A percentile compares a stretch with the other conserved stretches of the same genome.
Conservation (phyloP, 2,329 filamentous ascomycete genomes). For the Madurella mycetomatis region DNA sequence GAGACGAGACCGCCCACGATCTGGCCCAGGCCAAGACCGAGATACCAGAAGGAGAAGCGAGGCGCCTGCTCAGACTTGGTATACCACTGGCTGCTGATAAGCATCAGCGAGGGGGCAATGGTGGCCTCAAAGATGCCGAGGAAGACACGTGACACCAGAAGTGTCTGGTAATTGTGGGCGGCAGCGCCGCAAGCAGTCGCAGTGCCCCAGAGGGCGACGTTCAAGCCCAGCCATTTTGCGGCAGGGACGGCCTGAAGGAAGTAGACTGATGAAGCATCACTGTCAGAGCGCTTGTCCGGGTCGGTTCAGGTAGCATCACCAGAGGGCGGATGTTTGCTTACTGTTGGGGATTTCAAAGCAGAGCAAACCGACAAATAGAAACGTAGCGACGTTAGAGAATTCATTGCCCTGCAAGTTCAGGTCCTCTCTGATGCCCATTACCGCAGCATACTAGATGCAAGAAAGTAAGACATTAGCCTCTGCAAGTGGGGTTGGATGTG, state of each 20-base stretch:
- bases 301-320: no score
- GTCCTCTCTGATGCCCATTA: constrained; percentile 59
- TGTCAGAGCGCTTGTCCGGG: no score
- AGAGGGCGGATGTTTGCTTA: constrained; percentile 24
- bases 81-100: constrained; percentile 59
- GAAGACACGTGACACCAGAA: constrained; percentile 54
- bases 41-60: constrained; percentile 58
- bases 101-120: constrained; percentile 55
- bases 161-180: constrained; percentile 47
- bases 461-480: constrained; percentile 14
- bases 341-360: constrained; percentile 58
- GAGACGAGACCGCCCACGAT: constrained; percentile 44
- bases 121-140: constrained; percentile 59
- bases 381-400: constrained; percentile 58
- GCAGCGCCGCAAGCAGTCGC: constrained; percentile 51
- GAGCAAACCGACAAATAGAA: constrained; percentile 59
- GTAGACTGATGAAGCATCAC: constrained; percentile 39
- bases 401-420: constrained; percentile 54
- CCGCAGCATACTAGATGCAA: constrained; percentile 52
- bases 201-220: constrained; percentile 56
- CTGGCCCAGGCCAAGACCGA: constrained; percentile 55
- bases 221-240: constrained; percentile 56
- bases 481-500: background rate
- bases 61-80: constrained; percentile 53
- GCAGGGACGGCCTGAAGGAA: constrained; percentile 58